Base-by-base conservation (phyloP, 495 filamentous ascomycete genomes). In the Tirmania nivea region DNA sequence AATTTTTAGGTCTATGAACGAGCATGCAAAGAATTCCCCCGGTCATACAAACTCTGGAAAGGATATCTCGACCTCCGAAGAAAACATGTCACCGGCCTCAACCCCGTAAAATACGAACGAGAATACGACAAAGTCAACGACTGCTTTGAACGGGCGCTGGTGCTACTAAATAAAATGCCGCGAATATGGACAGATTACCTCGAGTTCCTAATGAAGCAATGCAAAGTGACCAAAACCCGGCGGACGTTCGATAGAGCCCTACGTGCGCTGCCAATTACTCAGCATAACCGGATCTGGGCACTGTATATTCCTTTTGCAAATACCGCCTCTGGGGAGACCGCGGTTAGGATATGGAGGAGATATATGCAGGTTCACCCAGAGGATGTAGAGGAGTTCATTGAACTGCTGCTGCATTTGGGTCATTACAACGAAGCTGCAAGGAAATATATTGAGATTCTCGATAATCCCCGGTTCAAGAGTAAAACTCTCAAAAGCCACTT, bases 351-450 rank as follows among this genome's bases (percentile, higher is more conserved):
- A 37, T 99, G 88, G 87, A 75, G 82, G 57, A 76, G 92, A 34
- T 99, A 96, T 64, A 94, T 95, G 80, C 92, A 99, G 67, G 83
- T 96, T 21, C 90, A 94, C 60, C 90, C 92, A 10, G 92, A 99
- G 62, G 84, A 96, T 67, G 78, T 80, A 17, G 92, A 99, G 63
- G 90, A 95, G 52, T 95, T 89, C 55, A 88, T 99, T 60, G 80
- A 86, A 55, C 74, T 96, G 21, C 70, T 99, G 49, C 71, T 86
- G 16, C 80, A 90, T 52, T 80, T 82, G 67, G 79, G 79, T 6
- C 74, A 83, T 57, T 94, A 92, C 65, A 92, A 86, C 14, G 87
- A 94, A 63, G 92, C 92, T 8, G 85, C 93, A 35, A 81, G 85
- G 69, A 81, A 81, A 58, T 96, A 90, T 66, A 94, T 95, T 68